phyloP scores from a whole-genome alignment of 2,329 filamentous ascomycete genomes.

The Graphium sp. region DNA sequence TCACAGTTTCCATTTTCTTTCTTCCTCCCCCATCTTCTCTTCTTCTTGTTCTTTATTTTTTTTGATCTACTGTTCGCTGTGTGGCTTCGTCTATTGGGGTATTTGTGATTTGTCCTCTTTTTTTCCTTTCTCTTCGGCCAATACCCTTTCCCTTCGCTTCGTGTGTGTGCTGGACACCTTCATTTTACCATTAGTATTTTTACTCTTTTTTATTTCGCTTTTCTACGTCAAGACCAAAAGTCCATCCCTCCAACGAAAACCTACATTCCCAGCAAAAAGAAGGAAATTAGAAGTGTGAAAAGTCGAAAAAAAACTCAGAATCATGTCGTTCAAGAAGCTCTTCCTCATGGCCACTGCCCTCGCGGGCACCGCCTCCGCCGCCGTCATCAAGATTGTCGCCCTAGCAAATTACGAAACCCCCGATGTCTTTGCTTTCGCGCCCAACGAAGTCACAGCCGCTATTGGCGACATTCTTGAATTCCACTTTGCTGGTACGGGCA shows the following conservation, averaged over 20 bases:
- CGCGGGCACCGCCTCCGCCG: slow-evolving; percentile 3
- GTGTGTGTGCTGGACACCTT: slow-evolving; percentile 1
- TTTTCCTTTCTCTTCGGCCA: not conserved
- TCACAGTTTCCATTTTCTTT: not conserved
- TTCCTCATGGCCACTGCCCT: slow-evolving; percentile 1
- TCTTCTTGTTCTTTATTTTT: slow-evolving; percentile 1
- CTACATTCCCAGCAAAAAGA: too few relatives aligned
- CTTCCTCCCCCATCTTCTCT: not conserved
- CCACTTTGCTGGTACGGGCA: slow-evolving; percentile 20
- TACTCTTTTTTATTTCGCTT: not conserved
- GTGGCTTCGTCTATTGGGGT: slow-evolving; percentile 1
- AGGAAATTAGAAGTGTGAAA: too few relatives aligned
- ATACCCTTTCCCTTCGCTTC: slow-evolving; percentile 1
- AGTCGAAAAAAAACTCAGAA: not conserved
- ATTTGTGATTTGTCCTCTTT: not conserved
- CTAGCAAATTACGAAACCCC: slow-evolving; percentile 14
- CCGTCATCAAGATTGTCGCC: slow-evolving; percentile 19
- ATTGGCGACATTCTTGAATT: slow-evolving; percentile 33
- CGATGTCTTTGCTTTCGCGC: slow-evolving; percentile 21
- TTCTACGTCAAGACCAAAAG: not conserved
- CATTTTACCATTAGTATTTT: not conserved
- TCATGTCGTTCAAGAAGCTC: slow-evolving; percentile 2
- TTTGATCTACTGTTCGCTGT: not conserved
- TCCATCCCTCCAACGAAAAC: not conserved
- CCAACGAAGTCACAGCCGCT: slow-evolving; percentile 22